phyloP scores from a whole-genome alignment of 1,284 basidiomycete species.

The Heterobasidion parviporum region DNA sequence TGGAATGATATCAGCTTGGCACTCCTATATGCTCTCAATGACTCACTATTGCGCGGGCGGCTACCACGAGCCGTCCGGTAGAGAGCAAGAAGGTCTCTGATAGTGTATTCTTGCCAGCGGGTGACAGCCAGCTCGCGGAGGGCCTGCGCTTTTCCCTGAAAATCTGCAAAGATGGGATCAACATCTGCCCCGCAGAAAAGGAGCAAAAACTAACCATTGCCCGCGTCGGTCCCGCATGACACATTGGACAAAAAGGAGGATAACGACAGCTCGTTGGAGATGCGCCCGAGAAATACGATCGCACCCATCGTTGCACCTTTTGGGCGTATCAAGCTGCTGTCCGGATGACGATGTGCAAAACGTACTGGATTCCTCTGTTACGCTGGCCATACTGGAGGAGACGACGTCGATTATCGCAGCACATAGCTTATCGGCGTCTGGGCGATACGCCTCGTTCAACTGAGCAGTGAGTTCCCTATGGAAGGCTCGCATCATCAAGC shows the following conservation, averaged over 20 bases:
- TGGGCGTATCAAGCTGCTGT: neutral
- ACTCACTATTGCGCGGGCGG: neutral
- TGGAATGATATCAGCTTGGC: neutral
- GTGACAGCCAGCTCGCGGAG: constrained; percentile 36
- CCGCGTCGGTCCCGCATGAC: constrained; percentile 28
- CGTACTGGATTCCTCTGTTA: constrained; percentile 1
- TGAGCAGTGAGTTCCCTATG: constrained; percentile 6
- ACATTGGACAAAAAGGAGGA: constrained; percentile 37
- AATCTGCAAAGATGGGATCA: constrained; percentile 25
- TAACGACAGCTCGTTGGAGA: constrained; percentile 32
- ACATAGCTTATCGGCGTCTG: constrained; percentile 9
- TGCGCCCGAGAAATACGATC: constrained; percentile 33
- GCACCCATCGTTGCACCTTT: constrained; percentile 16
- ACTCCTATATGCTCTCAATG: neutral
- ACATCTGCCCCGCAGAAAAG: neutral
- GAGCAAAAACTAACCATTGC: constrained; percentile 25
- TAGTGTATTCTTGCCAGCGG: constrained; percentile 38
- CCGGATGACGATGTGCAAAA: neutral
- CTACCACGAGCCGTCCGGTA: constrained; percentile 2
- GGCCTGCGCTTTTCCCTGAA: constrained; percentile 26
- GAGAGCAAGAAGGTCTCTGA: constrained; percentile 24
- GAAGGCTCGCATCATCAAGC: neutral
- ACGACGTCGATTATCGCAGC: constrained; percentile 3
- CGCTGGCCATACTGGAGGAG: constrained; percentile 2
- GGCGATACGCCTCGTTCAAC: constrained; percentile 5